Evolutionary conservation across 2,329 filamentous ascomycete genomes (phyloP).

Genomic region (Tolypocladium paradoxum): DNA sequence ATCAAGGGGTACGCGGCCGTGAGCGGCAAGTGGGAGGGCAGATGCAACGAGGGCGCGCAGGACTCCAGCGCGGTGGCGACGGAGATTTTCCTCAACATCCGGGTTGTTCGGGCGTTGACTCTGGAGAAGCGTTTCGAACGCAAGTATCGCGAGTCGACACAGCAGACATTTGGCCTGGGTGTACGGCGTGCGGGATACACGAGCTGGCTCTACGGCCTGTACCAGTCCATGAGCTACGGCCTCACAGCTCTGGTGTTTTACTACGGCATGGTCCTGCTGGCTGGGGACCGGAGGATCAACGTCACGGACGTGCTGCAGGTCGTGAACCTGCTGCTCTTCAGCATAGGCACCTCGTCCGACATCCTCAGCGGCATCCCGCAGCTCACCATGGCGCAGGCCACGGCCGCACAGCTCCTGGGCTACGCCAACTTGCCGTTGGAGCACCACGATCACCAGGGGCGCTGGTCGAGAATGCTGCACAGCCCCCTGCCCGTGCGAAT

Average conservation of each 20-base stretch:
- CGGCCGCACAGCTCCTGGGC: constrained; percentile 60
- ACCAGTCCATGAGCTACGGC: constrained; percentile 61
- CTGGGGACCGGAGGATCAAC: constrained; percentile 30
- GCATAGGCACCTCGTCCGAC: constrained; percentile 59
- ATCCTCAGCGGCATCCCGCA: constrained; percentile 71
- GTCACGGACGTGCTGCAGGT: constrained; percentile 58
- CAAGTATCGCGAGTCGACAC: constrained; percentile 47
- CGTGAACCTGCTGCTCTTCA: constrained; percentile 75
- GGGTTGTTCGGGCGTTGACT: constrained; percentile 64
- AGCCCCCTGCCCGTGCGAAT: constrained; percentile 35
- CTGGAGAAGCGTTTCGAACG: constrained; percentile 60
- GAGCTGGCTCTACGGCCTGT: constrained; percentile 66
- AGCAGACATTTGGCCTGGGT: constrained; percentile 47
- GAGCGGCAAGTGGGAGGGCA: constrained; percentile 61
- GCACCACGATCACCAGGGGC: constrained; percentile 44
- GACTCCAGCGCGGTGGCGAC: constrained; percentile 46
- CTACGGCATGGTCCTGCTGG: constrained; percentile 60
- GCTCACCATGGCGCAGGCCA: constrained; percentile 61
- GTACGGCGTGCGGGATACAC: constrained; percentile 54
- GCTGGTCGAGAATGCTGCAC: constrained; percentile 23
- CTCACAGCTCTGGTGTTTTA: constrained; percentile 74
- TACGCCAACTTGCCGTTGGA: constrained; percentile 50
- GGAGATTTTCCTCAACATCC: constrained; percentile 70
- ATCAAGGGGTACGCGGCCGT: constrained; percentile 55
- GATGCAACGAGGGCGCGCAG: constrained; percentile 53